Conservation (phyloP, 768 basidiomycete species). For the Suillus tomentosus region DNA sequence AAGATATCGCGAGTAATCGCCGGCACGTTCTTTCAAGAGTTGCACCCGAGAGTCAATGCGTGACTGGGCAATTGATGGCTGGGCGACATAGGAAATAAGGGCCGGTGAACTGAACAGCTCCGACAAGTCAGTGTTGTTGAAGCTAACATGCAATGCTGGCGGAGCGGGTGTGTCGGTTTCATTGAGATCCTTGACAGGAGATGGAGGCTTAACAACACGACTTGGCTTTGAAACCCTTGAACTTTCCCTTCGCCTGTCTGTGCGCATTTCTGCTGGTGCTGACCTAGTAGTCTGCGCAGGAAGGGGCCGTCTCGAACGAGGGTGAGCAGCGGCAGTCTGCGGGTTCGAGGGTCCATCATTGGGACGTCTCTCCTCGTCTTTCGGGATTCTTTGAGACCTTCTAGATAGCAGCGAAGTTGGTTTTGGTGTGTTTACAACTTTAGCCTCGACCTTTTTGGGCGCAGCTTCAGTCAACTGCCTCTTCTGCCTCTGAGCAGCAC, state of each 20-base stretch:
- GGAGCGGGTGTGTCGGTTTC: not conserved
- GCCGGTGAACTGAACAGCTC: constrained; percentile 8
- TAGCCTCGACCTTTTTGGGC: not conserved
- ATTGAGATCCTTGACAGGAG: not conserved
- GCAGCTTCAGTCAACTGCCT: not conserved
- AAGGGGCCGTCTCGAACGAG: not conserved
- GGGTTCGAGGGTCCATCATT: not conserved
- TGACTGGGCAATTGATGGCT: not conserved
- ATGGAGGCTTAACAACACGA: not conserved
- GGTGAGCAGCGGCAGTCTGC: not conserved
- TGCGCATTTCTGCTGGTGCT: not conserved
- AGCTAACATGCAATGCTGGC: not conserved
- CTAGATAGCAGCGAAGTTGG: constrained; percentile 1
- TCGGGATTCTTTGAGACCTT: not conserved
- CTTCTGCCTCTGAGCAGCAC: constrained; percentile 9
- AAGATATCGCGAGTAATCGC: constrained; percentile 54
- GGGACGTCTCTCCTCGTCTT: not conserved
- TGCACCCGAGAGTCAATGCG: constrained; percentile 24
- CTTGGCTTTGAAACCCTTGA: not conserved
- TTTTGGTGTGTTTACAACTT: not conserved
- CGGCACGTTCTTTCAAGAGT: constrained; percentile 41
- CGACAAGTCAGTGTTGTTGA: constrained; percentile 9
- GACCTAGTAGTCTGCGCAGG: not conserved
- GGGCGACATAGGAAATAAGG: constrained; percentile 12
- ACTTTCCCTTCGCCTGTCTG: not conserved